A percentile compares a stretch with the other conserved stretches of the same genome.
phyloP scores from a whole-genome alignment of 2,329 filamentous ascomycete genomes.

The Sporothrix curviconia region DNA sequence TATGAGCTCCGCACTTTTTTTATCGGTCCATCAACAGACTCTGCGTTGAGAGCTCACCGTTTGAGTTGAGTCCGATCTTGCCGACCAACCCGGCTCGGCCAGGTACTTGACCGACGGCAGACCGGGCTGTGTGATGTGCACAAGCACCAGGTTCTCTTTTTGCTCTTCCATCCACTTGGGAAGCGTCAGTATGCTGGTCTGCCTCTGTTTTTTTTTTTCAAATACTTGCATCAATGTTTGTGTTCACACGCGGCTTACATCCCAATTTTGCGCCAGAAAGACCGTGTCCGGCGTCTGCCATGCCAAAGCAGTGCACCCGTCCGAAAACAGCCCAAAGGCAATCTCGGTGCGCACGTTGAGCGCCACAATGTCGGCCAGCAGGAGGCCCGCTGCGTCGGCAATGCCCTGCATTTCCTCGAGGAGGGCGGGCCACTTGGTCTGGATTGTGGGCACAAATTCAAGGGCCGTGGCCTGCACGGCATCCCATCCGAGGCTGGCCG shows the following conservation, averaged over 20 bases:
- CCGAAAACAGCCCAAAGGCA: conserved; percentile 47
- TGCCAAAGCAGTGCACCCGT: conserved; percentile 50
- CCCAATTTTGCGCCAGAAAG: conserved; percentile 53
- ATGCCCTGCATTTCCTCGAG: conserved; percentile 44
- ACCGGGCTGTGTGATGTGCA: conserved; percentile 17
- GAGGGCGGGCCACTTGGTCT: conserved; percentile 1
- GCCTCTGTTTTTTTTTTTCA: background rate
- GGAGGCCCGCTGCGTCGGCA: conserved; percentile 41
- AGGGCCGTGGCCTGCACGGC: background rate
- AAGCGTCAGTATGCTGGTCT: conserved; percentile 18
- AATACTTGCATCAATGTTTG: too few relatives aligned
- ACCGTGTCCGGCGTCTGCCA: conserved; percentile 31
- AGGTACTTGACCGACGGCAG: conserved; percentile 46
- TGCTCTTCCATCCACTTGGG: conserved; percentile 15
- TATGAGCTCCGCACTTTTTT: too few relatives aligned
- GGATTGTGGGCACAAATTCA: background rate
- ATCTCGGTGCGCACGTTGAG: conserved; percentile 54
- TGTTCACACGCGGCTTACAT: conserved; percentile 25
- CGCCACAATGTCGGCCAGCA: conserved; percentile 47
- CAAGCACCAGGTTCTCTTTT: background rate
- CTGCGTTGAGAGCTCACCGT: background rate
- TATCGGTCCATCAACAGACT: background rate
- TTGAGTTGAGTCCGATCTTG: conserved; percentile 56
- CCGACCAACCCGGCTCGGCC: conserved; percentile 55
- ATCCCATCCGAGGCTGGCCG: background rate